These are phyloP conservation scores for Rosellinia necatrix DNA, from an alignment of 2,329 filamentous ascomycete species.

Conservation along the genomic window DNA sequence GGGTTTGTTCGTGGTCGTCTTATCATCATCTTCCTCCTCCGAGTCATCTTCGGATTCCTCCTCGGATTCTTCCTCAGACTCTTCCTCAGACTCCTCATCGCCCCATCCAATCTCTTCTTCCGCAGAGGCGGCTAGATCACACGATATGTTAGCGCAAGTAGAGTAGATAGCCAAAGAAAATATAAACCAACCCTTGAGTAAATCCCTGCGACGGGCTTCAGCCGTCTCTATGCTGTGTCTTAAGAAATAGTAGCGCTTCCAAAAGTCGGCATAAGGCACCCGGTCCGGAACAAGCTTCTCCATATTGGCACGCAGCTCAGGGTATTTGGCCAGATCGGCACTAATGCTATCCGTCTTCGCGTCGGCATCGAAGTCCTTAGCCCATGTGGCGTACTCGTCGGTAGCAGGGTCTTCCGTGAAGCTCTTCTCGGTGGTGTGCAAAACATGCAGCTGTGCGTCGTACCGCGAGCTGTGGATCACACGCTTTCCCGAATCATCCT, in stretches of 20 bases:
- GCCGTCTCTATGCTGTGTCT: constrained; percentile 91
- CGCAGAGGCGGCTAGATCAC: constrained; percentile 62
- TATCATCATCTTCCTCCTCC: constrained; percentile 13
- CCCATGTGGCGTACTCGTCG: constrained; percentile 76
- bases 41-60: constrained; percentile 67
- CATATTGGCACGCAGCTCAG: constrained; percentile 86
- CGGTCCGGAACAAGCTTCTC: constrained; percentile 92
- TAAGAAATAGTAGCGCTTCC: constrained; percentile 94
- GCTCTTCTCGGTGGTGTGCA: constrained; percentile 82
- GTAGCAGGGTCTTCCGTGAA: constrained; percentile 82
- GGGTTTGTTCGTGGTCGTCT: constrained; percentile 40
- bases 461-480: constrained; percentile 94
- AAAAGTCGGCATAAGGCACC: constrained; percentile 89
- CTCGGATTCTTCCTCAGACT: constrained; percentile 67
- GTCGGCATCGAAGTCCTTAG: constrained; percentile 75
- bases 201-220: constrained; percentile 83
- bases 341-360: constrained; percentile 84
- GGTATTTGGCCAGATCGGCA: constrained; percentile 80
- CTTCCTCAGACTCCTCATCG: constrained; percentile 58
- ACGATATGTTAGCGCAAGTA: constrained; percentile 40
- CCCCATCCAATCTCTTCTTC: constrained; percentile 74
- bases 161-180: constrained; percentile 16
- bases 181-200: constrained; percentile 76
- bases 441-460: constrained; percentile 93
- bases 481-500: constrained; percentile 85